These are phyloP conservation scores for Colletotrichum simmondsii DNA, from an alignment of 2,329 filamentous ascomycete species.

Conservation along the genomic window DNA sequence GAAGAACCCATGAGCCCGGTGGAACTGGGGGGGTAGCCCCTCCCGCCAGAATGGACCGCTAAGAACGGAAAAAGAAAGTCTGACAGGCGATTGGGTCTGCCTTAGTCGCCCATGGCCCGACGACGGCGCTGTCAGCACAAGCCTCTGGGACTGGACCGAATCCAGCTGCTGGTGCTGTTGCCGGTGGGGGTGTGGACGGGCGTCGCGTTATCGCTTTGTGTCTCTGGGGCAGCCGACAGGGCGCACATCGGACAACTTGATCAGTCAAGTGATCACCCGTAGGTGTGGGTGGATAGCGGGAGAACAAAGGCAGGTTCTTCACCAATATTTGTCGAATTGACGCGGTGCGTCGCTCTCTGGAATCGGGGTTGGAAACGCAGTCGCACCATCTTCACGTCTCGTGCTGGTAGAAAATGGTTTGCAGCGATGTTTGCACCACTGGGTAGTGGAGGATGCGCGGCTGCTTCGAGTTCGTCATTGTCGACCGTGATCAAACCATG, in stretches of 20 bases:
- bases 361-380: neutral
- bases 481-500: neutral
- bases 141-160: constrained; percentile 21
- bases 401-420: neutral
- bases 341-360: neutral
- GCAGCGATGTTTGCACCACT: neutral
- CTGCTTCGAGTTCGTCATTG: neutral
- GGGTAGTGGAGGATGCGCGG: neutral
- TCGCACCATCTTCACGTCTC: neutral
- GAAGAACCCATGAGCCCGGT: constrained; percentile 27
- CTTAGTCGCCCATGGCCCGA: constrained; percentile 24
- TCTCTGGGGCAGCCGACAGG: constrained; percentile 18
- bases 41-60: constrained; percentile 36
- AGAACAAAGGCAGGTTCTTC: constrained; percentile 21
- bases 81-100: constrained; percentile 34
- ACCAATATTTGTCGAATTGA: constrained; percentile 3
- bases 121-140: constrained; percentile 29
- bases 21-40: constrained; percentile 30
- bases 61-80: constrained; percentile 36
- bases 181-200: constrained; percentile 1
- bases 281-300: constrained; percentile 26
- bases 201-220: constrained; percentile 6
- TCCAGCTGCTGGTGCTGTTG: constrained; percentile 7
- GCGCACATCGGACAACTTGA: constrained; percentile 12
- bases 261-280: constrained; percentile 32